A percentile compares a stretch with the other conserved stretches of the same genome.
Conservation (phyloP, 2,329 filamentous ascomycete species). For the Talaromyces atroroseus region DNA sequence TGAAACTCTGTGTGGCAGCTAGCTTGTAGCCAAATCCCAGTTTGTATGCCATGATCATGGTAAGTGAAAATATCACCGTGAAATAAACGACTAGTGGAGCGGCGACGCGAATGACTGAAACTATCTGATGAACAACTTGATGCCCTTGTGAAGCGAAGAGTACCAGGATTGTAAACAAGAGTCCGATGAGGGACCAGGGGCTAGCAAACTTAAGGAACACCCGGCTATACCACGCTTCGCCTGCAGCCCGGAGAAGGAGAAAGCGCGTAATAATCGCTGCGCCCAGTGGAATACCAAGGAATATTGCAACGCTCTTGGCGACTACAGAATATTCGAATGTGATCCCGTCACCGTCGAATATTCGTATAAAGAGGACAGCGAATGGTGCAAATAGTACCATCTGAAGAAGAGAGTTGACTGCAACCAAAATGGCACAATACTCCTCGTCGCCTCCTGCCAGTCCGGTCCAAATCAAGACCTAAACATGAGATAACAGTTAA, state of each 20-base stretch:
- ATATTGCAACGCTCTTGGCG: constrained; percentile 75
- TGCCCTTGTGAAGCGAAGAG: constrained; percentile 77
- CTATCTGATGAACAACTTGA: constrained; percentile 74
- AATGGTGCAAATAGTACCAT: constrained; percentile 68
- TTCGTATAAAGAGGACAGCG: constrained; percentile 62
- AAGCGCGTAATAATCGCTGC: constrained; percentile 74
- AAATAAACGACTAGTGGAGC: constrained; percentile 83
- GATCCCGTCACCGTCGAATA: constrained; percentile 55
- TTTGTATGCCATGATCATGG: constrained; percentile 56
- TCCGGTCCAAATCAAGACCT: constrained; percentile 70
- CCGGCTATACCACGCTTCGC: constrained; percentile 58
- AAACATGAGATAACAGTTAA: neutral
- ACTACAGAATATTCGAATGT: constrained; percentile 60
- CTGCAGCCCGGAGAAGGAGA: constrained; percentile 47
- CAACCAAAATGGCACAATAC: constrained; percentile 77
- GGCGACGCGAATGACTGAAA: constrained; percentile 73
- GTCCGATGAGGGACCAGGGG: constrained; percentile 72
- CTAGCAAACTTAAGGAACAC: constrained; percentile 63
- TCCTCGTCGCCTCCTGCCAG: constrained; percentile 70
- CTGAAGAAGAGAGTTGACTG: constrained; percentile 68
- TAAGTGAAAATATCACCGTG: constrained; percentile 64
- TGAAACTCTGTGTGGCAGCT: constrained; percentile 74
- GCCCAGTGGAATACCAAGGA: constrained; percentile 76
- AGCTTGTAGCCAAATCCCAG: constrained; percentile 70
- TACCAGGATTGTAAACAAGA: constrained; percentile 81